Percentiles rank a stretch among this genome's conserved stretches.
These are phyloP conservation scores for Trichophyton schoenleinii DNA, from an alignment of 2,329 filamentous ascomycete genomes.

Conservation along the genomic window DNA sequence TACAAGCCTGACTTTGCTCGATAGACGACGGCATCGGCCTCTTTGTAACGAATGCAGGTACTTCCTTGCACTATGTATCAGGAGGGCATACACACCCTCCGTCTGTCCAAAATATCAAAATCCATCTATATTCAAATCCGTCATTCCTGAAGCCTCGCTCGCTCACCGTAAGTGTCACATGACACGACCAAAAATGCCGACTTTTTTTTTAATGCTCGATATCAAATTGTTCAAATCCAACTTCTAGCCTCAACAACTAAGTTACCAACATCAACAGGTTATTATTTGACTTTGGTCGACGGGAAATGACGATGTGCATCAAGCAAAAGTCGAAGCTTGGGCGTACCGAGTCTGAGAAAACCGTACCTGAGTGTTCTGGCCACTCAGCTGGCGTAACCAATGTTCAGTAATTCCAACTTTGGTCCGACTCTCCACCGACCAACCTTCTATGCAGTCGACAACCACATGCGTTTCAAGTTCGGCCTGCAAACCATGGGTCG, in stretches of 20 bases:
- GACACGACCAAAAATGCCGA: background rate
- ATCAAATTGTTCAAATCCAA: background rate
- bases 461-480: background rate
- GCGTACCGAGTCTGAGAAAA: background rate
- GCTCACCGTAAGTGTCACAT: background rate
- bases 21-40: constrained; percentile 17
- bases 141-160: too few relatives aligned
- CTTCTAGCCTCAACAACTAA: background rate
- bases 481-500: background rate
- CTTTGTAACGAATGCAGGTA: background rate
- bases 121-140: background rate
- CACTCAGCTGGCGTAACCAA: background rate
- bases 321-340: background rate
- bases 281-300: background rate
- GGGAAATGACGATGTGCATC: background rate
- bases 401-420: background rate
- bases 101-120: background rate
- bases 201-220: background rate
- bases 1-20: constrained; percentile 52
- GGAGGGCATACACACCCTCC: background rate
- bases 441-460: background rate
- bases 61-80: background rate
- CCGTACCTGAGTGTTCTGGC: background rate
- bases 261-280: too few relatives aligned
- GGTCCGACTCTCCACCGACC: background rate